Base-by-base conservation (phyloP, 495 filamentous ascomycete genomes). In the Rostrohypoxylon terebratum region DNA sequence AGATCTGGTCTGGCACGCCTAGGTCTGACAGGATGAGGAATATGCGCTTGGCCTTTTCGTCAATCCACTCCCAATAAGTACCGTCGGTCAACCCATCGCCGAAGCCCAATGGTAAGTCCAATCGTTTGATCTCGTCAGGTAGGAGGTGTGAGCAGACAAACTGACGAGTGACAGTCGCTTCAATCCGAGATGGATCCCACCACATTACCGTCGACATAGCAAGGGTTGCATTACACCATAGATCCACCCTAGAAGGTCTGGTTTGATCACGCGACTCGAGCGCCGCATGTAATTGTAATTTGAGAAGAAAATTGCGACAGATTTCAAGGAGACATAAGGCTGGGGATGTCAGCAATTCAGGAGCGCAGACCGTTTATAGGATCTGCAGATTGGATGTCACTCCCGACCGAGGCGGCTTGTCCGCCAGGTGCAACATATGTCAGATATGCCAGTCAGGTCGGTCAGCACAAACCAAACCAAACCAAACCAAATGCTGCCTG, bases 41-140 rank as follows among this genome's bases (percentile, higher is more conserved):
- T 59, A 97, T 86, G 62, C 90, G 87, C 69, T 87, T 91, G 3
- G 93, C 90, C 72, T 90, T 91, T 67, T 91, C 82, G 57, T 96
- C 83, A 66, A 98, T 96, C 92, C 93, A 96, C 72, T 97, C 94
- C 80, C 93, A 90, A 75, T 97, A 98, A 0, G 93, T 96, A 70
- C 93, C 90, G 74, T 93, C 92, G 1, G 94, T 97, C 70, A 98
- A 79, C 11, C 91, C 92, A 75, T 94, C 93, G n/a, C 93, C 94
- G 81, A 96, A 97, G 16, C 86, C 86, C 38, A 94, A 81, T 0
- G 90, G 89, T 50, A 86, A 83, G 75, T 96, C 89, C 14, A 98
- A 83, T 25, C 86, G 85, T 33, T 86, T 79, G 64, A 90, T 85
- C 77, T 91, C 88, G 13, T 89, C 85, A 11, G 88, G 86, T n/a